Conservation (phyloP, 2,329 filamentous ascomycete species). For the Colletotrichum musae region DNA sequence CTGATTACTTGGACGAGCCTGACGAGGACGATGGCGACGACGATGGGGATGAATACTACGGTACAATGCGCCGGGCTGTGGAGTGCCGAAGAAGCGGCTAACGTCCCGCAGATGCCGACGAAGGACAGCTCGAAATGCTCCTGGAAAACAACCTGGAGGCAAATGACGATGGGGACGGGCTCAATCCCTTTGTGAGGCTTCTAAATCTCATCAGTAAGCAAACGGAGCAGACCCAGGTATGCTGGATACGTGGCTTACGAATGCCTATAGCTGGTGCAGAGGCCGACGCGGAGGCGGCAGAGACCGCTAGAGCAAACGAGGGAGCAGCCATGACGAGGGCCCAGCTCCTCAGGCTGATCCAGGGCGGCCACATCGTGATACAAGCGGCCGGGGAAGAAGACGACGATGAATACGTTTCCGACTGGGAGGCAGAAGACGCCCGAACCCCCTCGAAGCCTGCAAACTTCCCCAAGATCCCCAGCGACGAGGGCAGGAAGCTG, state of each 20-base stretch:
- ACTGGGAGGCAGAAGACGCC: slow-evolving; percentile 62
- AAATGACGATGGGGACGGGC: slow-evolving; percentile 44
- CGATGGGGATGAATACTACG: slow-evolving; percentile 36
- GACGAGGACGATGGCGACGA: slow-evolving; percentile 45
- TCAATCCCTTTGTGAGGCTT: slow-evolving; percentile 21
- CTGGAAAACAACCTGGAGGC: slow-evolving; percentile 42
- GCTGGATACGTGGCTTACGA: slow-evolving; percentile 47
- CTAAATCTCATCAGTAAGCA: slow-evolving; percentile 19
- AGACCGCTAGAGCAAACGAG: slow-evolving; percentile 43
- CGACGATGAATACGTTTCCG: slow-evolving; percentile 53
- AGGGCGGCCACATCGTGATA: slow-evolving; percentile 53
- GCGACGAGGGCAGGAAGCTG: slow-evolving; percentile 79
- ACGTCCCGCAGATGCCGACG: slow-evolving; percentile 45
- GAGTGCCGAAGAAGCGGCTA: slow-evolving; percentile 17
- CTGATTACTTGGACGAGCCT: slow-evolving; percentile 46
- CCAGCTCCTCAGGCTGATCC: slow-evolving; percentile 59
- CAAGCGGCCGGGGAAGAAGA: slow-evolving; percentile 52
- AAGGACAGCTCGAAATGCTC: slow-evolving; percentile 36
- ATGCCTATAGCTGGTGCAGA: slow-evolving; percentile 42
- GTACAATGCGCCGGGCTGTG: background rate
- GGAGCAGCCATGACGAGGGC: slow-evolving; percentile 51
- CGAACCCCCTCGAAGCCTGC: slow-evolving; percentile 60
- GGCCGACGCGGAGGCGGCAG: too few species aligned
- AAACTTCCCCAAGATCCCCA: slow-evolving; percentile 87
- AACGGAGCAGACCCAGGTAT: too few species aligned